Evolutionary conservation across 345 rosid genomes (phyloP), one percentile per base, ranked within the genome.

Genomic region (Ailanthus altissimus): DNA sequence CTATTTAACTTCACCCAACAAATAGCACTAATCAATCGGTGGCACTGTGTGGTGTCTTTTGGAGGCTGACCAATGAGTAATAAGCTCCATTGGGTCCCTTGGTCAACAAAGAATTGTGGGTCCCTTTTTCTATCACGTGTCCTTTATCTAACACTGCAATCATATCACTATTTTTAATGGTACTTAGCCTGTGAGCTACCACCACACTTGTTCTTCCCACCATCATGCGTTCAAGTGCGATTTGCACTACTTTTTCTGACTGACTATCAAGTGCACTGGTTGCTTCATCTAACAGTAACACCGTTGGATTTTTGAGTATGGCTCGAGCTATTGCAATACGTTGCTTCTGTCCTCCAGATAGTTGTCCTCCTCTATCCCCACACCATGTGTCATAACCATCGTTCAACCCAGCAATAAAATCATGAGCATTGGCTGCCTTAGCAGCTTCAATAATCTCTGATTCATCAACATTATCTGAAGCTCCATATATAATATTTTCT

Each of bases 331-430:
- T 89, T 0, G 95, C 97, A 10, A 93, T 87, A 0, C 95, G 80
- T 26, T 90, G 95, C 80, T 91, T 90, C 43, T 92, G 95, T 0
- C 95, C 97, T 10, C 95, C 95, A 0, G 95, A 90, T 5, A 92
- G 76, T 11, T 88, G 97, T 40, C 84, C 73, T 58, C 95, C 95
- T 43, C 82, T 83, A 45, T 91, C 90, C 14, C 95, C 93, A 6
- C 93, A 88, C 67, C 26, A 72, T 0, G 97, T 93, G 42, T 87
- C 82, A 1, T 93, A 91, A 0, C 97, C 95, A 1, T 84, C 85
- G 1, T 83, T 57, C 42, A 90, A 45, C 0, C 87, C 82, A 0
- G 90, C 70, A 13, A 93, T 88, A 76, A 93, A 91, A 28, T 93
- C 93, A 57, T 93, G 94, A 16, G 90, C 90, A 16, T 91, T 90